Percentiles rank a stretch among this genome's conserved stretches.
These are phyloP conservation scores for Stephanodiscus minutulus DNA, from an alignment of 108 stramenopile species.

Conservation along the genomic window DNA sequence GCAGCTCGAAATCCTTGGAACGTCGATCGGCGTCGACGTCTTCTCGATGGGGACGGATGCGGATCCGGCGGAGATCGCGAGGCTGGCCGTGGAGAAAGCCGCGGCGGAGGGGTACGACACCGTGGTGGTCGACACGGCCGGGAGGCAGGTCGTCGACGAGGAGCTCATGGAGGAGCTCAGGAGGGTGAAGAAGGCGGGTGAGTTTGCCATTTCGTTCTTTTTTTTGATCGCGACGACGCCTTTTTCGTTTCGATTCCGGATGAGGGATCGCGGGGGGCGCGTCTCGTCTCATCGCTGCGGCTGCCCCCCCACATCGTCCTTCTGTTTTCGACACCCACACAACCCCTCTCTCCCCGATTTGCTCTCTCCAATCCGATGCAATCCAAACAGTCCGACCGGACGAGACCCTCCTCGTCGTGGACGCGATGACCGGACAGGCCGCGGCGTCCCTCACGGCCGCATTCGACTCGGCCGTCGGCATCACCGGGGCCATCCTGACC, in stretches of 20 bases:
- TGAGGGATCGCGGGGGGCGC: too few relatives aligned
- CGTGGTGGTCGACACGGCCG: slow-evolving; percentile 95
- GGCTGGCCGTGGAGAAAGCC: slow-evolving; percentile 76
- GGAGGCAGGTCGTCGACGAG: slow-evolving; percentile 93
- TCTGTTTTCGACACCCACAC: neutral
- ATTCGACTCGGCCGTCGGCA: slow-evolving; percentile 91
- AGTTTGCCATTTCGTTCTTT: slow-evolving; percentile 1
- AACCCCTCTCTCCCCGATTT: neutral
- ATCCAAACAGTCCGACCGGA: slow-evolving; percentile 67
- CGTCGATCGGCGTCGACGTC: slow-evolving; percentile 80
- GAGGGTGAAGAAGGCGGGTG: slow-evolving; percentile 69
- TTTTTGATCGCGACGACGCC: too few relatives aligned
- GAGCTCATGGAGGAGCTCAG: slow-evolving; percentile 92
- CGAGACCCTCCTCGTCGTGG: slow-evolving; percentile 96
- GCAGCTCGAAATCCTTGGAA: slow-evolving; percentile 90
- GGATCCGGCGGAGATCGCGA: slow-evolving; percentile 91
- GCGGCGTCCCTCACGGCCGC: slow-evolving; percentile 93
- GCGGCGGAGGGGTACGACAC: slow-evolving; percentile 87
- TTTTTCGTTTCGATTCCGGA: too few relatives aligned
- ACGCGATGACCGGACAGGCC: slow-evolving; percentile 98
- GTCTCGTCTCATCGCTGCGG: too few relatives aligned
- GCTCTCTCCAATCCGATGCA: neutral
- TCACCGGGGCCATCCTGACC: slow-evolving; percentile 93
- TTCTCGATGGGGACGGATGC: slow-evolving; percentile 80
- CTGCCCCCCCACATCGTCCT: neutral